These are phyloP conservation scores for Galium porrigens DNA, from an alignment of 305 asterid species.

Conservation along the genomic window DNA sequence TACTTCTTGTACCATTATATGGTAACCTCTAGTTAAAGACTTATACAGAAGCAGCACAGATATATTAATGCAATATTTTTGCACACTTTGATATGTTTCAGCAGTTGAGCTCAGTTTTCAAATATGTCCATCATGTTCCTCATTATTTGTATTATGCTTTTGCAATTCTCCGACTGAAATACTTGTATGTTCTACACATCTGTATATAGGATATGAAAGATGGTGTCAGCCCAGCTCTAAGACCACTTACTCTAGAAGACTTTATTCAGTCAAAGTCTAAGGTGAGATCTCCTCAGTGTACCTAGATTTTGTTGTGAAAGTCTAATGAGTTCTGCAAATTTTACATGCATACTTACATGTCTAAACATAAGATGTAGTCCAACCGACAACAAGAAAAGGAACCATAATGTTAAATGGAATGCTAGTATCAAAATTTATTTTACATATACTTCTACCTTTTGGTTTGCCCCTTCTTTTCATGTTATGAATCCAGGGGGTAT, in stretches of 20 bases:
- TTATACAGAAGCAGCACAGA: neutral
- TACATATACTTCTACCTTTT: neutral
- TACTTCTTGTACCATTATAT: neutral
- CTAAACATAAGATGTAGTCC: conserved; percentile 1
- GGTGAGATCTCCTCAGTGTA: conserved; percentile 28
- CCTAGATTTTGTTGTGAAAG: neutral
- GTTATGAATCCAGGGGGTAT: neutral
- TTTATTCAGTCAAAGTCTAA: conserved; percentile 65
- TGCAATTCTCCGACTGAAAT: neutral
- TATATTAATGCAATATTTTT: neutral
- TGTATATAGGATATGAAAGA: conserved; percentile 32
- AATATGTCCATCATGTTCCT: neutral
- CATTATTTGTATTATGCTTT: neutral
- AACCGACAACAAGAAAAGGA: neutral
- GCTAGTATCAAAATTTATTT: neutral
- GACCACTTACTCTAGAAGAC: conserved; percentile 71
- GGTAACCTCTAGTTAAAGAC: neutral
- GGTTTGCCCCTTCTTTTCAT: conserved; percentile 2
- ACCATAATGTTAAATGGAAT: neutral
- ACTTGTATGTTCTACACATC: neutral
- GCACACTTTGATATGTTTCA: neutral
- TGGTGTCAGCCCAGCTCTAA: conserved; percentile 28
- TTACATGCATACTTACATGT: neutral
- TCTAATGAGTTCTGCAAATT: neutral
- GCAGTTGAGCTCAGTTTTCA: neutral